Evolutionary conservation across 257 asterid species (phyloP).

Genomic region (Anisodus acutangulus): DNA sequence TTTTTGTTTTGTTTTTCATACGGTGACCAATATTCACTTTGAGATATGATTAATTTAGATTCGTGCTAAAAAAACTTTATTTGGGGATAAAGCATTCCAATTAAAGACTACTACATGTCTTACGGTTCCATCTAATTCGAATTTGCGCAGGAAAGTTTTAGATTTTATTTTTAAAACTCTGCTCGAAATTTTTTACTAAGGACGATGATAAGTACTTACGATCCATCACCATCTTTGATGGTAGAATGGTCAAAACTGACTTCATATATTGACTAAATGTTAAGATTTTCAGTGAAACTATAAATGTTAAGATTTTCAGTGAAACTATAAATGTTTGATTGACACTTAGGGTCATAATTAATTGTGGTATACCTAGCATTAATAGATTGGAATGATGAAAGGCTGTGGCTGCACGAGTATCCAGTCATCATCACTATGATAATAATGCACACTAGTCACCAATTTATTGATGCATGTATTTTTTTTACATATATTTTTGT

Average conservation of each 20-base stretch:
- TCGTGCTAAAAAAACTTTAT: too few species aligned
- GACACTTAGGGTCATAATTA: background rate
- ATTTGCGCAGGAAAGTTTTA: background rate
- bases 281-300: background rate
- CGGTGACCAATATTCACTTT: too few species aligned
- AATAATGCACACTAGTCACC: background rate
- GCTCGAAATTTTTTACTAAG: too few species aligned
- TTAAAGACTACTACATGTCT: too few species aligned
- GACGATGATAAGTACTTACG: too few species aligned
- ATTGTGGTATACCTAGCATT: background rate
- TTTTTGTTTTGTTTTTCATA: too few species aligned
- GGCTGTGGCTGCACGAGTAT: constrained; percentile 17
- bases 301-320: background rate
- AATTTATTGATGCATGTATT: background rate
- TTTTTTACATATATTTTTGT: too few species aligned
- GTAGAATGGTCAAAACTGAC: background rate
- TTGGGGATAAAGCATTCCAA: too few species aligned
- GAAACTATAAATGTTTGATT: background rate
- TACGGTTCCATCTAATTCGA: too few species aligned
- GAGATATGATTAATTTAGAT: too few species aligned
- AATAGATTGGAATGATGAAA: background rate
- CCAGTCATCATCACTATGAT: constrained; percentile 21
- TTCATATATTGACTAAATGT: background rate
- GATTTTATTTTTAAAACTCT: too few species aligned
- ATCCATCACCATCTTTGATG: too few species aligned